These are phyloP conservation scores for Didymella segeticola DNA, from an alignment of 2,329 filamentous ascomycete species.

Conservation along the genomic window DNA sequence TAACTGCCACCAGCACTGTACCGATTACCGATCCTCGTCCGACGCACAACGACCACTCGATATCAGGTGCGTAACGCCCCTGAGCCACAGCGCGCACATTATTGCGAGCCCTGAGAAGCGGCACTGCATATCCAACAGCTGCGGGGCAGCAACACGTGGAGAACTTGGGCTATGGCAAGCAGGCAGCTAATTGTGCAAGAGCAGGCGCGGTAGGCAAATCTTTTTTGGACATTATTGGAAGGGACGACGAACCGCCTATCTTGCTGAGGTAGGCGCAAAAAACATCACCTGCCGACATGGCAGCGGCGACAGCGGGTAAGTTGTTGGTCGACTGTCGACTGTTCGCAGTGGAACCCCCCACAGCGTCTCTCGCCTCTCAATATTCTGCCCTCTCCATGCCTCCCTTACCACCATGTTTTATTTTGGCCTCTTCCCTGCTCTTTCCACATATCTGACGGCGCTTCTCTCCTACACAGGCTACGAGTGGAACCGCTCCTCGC, in stretches of 20 bases:
- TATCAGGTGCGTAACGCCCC: slow-evolving; percentile 42
- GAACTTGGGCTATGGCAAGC: not conserved
- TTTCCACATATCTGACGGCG: slow-evolving; percentile 43
- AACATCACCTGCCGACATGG: slow-evolving; percentile 44
- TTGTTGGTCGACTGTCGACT: too few relatives aligned
- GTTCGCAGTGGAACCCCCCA: slow-evolving; percentile 29
- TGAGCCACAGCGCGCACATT: slow-evolving; percentile 16
- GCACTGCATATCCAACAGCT: not conserved
- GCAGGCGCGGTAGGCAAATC: slow-evolving; percentile 22
- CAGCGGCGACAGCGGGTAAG: slow-evolving; percentile 52
- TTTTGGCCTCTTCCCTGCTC: slow-evolving; percentile 31
- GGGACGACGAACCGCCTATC: slow-evolving; percentile 11
- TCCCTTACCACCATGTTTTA: slow-evolving; percentile 23
- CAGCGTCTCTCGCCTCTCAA: slow-evolving; percentile 29
- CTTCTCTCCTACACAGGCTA: slow-evolving; percentile 47
- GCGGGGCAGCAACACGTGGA: slow-evolving; percentile 5
- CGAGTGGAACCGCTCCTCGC: slow-evolving; percentile 51
- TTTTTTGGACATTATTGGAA: slow-evolving; percentile 12
- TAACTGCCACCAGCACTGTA: slow-evolving; percentile 43
- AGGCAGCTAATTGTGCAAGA: slow-evolving; percentile 28
- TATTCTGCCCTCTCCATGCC: slow-evolving; percentile 27
- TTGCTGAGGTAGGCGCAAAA: slow-evolving; percentile 25
- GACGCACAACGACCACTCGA: slow-evolving; percentile 36
- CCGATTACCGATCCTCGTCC: slow-evolving; percentile 25
- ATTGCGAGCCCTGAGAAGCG: not conserved